A percentile compares a stretch with the other conserved stretches of the same genome.
These are phyloP conservation scores for Globisporangium lucens DNA, from an alignment of 352 stramenopile species.

Conservation along the genomic window DNA sequence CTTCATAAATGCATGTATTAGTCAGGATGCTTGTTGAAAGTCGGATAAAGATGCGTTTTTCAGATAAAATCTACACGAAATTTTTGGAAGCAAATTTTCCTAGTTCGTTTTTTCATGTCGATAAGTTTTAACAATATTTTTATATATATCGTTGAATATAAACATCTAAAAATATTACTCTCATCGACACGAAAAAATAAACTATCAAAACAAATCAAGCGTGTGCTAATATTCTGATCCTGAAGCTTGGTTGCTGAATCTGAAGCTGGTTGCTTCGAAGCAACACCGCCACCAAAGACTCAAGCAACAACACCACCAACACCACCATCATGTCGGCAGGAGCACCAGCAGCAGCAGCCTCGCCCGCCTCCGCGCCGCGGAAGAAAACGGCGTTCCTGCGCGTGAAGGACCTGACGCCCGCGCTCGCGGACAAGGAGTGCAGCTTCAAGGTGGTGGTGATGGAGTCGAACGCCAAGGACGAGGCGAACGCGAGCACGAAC, in stretches of 20 bases:
- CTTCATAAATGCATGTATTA: too few relatives aligned
- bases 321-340: neutral
- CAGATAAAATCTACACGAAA: too few relatives aligned
- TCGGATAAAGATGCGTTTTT: too few relatives aligned
- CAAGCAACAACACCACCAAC: neutral
- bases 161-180: neutral
- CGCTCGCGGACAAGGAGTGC: conserved; percentile 56
- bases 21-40: too few relatives aligned
- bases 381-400: conserved; percentile 61
- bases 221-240: neutral
- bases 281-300: neutral
- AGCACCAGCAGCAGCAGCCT: neutral
- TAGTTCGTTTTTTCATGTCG: too few relatives aligned
- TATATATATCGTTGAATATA: neutral
- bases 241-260: neutral
- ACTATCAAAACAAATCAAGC: neutral
- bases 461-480: conserved; percentile 82
- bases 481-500: conserved; percentile 68
- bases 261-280: neutral
- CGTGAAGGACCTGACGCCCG: conserved; percentile 71
- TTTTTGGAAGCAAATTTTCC: too few relatives aligned
- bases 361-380: conserved; percentile 20
- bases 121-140: neutral
- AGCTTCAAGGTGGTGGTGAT: conserved; percentile 80
- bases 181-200: neutral